phyloP scores from a whole-genome alignment of 371 early-diverging fungal species.

The Dentiscutata heterogama region DNA sequence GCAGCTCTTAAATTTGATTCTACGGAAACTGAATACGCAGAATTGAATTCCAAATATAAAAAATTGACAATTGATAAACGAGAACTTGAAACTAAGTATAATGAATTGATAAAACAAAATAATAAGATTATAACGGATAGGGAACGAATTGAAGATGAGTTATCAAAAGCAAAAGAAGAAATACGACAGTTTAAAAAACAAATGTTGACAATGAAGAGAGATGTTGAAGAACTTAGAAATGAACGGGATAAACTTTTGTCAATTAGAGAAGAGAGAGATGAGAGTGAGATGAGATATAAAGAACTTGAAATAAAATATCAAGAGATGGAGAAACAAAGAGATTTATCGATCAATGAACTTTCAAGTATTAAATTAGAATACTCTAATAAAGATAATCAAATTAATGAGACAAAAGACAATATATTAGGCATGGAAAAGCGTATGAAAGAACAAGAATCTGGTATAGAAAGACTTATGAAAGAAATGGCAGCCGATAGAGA shows the following conservation, averaged over 20 bases:
- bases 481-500: conserved; percentile 11
- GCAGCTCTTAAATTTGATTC: background rate
- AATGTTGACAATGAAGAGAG: background rate
- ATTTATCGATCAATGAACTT: background rate
- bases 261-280: background rate
- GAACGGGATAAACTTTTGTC: background rate
- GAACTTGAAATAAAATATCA: background rate
- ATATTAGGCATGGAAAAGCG: background rate
- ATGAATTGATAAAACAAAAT: background rate
- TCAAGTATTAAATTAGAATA: background rate
- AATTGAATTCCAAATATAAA: conserved; percentile 14
- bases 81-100: conserved; percentile 4
- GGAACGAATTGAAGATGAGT: background rate
- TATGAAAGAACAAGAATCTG: conserved; percentile 16
- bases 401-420: background rate
- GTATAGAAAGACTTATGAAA: conserved; percentile 36
- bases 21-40: background rate
- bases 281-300: conserved; percentile 3
- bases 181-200: too few relatives aligned
- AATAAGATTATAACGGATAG: background rate
- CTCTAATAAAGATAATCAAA: background rate
- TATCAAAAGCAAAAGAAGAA: background rate
- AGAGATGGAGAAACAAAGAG: conserved; percentile 22
- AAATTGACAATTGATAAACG: background rate
- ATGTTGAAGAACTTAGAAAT: background rate